These are phyloP conservation scores for Tulasnella calospora DNA, from an alignment of 768 basidiomycete species.

Conservation along the genomic window DNA sequence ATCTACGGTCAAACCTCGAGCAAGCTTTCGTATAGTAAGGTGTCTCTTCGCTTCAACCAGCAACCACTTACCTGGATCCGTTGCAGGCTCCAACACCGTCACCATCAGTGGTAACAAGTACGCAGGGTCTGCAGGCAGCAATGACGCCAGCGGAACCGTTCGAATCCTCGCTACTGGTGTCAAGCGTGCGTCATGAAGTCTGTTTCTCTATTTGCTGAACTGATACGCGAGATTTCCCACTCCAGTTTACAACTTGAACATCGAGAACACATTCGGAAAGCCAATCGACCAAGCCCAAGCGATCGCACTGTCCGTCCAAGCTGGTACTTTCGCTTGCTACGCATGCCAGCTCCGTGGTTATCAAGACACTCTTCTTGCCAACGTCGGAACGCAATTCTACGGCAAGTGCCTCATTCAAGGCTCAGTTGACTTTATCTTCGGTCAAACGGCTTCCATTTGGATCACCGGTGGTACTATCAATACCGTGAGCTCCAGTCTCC, in stretches of 20 bases:
- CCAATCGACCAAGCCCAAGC: conserved; percentile 22
- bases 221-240: not conserved
- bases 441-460: conserved; percentile 8
- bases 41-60: not conserved
- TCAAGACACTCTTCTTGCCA: conserved; percentile 15
- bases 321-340: conserved; percentile 23
- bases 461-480: conserved; percentile 18
- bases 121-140: conserved; percentile 29
- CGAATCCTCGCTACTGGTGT: conserved; percentile 26
- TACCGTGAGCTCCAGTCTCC: not conserved
- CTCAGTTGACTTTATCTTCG: conserved; percentile 29
- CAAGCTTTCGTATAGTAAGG: not conserved
- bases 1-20: conserved; percentile 25
- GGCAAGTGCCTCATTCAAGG: conserved; percentile 25
- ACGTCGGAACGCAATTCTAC: not conserved
- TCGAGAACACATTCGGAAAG: conserved; percentile 25
- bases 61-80: not conserved
- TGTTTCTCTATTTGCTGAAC: too few relatives aligned
- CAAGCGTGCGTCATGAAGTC: conserved; percentile 22
- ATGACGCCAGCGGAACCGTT: conserved; percentile 29
- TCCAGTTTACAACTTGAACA: conserved; percentile 25
- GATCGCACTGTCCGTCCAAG: conserved; percentile 20
- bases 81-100: conserved; percentile 9
- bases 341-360: conserved; percentile 23
- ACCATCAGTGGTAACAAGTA: conserved; percentile 14